Evolutionary conservation across 2,329 filamentous ascomycete genomes (phyloP).

Genomic region (Corinectria fuckeliana): DNA sequence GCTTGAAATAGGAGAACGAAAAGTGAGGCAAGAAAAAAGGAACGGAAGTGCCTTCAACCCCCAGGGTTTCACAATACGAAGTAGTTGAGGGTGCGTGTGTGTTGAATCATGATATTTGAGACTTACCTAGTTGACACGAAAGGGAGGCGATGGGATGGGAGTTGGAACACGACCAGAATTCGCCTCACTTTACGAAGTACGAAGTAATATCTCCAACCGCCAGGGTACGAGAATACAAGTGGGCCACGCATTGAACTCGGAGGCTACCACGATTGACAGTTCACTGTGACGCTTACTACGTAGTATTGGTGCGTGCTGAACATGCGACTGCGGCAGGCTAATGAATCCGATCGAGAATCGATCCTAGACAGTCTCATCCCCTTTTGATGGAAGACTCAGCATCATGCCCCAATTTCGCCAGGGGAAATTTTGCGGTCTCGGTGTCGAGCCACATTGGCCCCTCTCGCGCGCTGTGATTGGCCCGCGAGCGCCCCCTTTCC

Average conservation of each 20-base stretch:
- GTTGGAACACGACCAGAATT: neutral
- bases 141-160: neutral
- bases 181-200: neutral
- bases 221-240: neutral
- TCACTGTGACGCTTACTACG: neutral
- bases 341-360: neutral
- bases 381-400: conserved; percentile 22
- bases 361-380: neutral
- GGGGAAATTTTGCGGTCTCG: conserved; percentile 29
- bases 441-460: conserved; percentile 36
- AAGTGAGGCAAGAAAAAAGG: neutral
- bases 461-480: conserved; percentile 29
- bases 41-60: too few species aligned
- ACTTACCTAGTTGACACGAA: neutral
- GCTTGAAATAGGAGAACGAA: neutral
- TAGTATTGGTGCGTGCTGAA: neutral
- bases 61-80: too few species aligned
- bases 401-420: conserved; percentile 32
- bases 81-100: conserved; percentile 3
- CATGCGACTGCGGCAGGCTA: neutral
- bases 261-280: neutral
- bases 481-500: conserved; percentile 26
- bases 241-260: neutral
- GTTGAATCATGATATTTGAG: neutral
- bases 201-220: neutral